Evolutionary conservation across 2,329 filamentous ascomycete species (phyloP).

Genomic region (Exophiala alcalophila): DNA sequence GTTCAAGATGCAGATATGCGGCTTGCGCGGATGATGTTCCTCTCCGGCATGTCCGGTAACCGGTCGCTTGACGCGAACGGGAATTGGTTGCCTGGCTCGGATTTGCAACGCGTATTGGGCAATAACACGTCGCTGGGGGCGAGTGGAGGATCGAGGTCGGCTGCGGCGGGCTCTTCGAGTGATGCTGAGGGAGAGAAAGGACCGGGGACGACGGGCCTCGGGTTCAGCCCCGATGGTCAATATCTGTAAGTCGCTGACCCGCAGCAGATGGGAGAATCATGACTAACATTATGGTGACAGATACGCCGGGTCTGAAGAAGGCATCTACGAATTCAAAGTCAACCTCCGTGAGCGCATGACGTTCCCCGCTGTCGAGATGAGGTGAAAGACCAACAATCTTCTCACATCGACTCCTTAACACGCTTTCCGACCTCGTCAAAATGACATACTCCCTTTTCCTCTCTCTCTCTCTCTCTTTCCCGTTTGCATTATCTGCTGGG

Average conservation of each 20-base stretch:
- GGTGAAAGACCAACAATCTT: conserved; percentile 33
- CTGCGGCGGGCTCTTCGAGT: conserved; percentile 35
- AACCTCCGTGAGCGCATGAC: conserved; percentile 49
- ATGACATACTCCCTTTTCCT: too few relatives aligned
- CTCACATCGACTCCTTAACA: too few relatives aligned
- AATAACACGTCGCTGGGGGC: too few relatives aligned
- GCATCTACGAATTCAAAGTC: conserved; percentile 48
- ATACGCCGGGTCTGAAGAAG: conserved; percentile 48
- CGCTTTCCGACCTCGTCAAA: too few relatives aligned
- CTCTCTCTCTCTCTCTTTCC: too few relatives aligned
- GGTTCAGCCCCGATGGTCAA: conserved; percentile 47
- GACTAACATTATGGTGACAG: conserved; percentile 32
- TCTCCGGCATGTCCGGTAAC: conserved; percentile 17
- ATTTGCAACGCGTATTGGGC: conserved; percentile 38
- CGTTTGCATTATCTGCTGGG: too few relatives aligned
- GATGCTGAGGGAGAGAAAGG: conserved; percentile 39
- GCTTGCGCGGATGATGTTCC: conserved; percentile 24
- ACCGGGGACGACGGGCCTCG: conserved; percentile 46
- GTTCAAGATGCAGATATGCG: conserved; percentile 26
- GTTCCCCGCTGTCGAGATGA: conserved; percentile 44
- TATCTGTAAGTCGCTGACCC: conserved; percentile 45
- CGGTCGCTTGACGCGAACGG: conserved; percentile 28
- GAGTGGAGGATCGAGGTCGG: conserved; percentile 35
- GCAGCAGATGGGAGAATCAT: neutral
- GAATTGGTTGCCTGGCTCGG: conserved; percentile 28